These are phyloP conservation scores for Talaromyces stipitatus DNA, from an alignment of 495 filamentous ascomycete species.

Conservation along the genomic window DNA sequence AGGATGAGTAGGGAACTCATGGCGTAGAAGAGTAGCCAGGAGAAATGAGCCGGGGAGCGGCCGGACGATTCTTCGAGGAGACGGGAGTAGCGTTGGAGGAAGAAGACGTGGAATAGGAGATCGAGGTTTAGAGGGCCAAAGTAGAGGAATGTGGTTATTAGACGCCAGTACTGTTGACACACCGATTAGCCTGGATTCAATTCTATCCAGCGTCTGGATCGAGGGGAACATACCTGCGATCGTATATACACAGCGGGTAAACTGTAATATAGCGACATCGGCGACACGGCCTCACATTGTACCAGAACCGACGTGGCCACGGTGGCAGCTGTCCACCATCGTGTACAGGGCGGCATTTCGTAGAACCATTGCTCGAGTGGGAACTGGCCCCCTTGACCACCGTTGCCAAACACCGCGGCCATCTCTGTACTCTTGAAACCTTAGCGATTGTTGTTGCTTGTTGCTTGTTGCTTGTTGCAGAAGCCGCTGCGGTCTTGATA, in stretches of 20 bases:
- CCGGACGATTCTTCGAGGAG: constrained; percentile 92
- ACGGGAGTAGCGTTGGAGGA: constrained; percentile 92
- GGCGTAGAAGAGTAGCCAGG: constrained; percentile 86
- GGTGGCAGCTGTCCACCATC: constrained; percentile 93
- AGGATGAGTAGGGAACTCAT: constrained; percentile 66
- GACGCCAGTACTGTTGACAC: constrained; percentile 78
- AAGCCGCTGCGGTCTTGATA: too few relatives aligned
- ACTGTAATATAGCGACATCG: constrained; percentile 96
- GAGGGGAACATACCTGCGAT: constrained; percentile 55
- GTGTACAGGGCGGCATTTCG: constrained; percentile 92
- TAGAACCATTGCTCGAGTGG: constrained; percentile 96
- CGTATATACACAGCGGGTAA: constrained; percentile 85
- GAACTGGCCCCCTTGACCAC: constrained; percentile 56
- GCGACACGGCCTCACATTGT: constrained; percentile 83
- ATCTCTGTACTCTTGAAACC: constrained; percentile 12
- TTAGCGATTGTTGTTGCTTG: background rate
- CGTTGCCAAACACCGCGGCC: constrained; percentile 41
- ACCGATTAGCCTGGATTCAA: constrained; percentile 11
- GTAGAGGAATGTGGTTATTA: constrained; percentile 92
- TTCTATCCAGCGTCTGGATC: background rate
- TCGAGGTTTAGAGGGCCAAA: constrained; percentile 93
- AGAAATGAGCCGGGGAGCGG: constrained; percentile 82
- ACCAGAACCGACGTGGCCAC: constrained; percentile 83
- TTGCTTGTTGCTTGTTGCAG: too few relatives aligned
- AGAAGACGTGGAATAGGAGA: constrained; percentile 97